Base-by-base conservation (phyloP, 2,329 filamentous ascomycete genomes). In the Metarhizium brunneum region DNA sequence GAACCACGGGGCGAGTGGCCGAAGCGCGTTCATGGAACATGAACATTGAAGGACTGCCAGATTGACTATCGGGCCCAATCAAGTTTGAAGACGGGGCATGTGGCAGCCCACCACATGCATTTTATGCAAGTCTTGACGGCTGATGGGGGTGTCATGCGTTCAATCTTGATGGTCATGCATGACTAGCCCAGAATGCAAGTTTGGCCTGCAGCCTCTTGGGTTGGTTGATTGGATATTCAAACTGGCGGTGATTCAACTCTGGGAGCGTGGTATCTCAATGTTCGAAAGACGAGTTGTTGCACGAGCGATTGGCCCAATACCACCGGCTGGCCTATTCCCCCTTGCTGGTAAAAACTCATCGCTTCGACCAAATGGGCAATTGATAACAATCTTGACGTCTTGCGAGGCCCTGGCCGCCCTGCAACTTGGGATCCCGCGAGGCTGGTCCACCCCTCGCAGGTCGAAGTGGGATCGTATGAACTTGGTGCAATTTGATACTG, bases 141-240 rank as follows among this genome's bases (percentile, higher is more conserved):
- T 54, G 47, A 54, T 50, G 35, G 35, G 52, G 51, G 57, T 60
- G 61, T 61, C 61, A 62, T 63, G 61, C 60, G 61, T 59, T 50
- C 54, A 52, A 52, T 50, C 38, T 49, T 43, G 54, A 57, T 52
- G 54, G 54, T 25, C 48, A 38, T 55, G 54, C 54, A 54, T 53
- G 47, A 25, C 42, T 56, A 55, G 49, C 47, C 25, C 30, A 42
- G 36, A 29, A 49, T 47, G 49, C 45, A 47, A 25, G 53, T 25
- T 30, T 50, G 36, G 35, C 47, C 18, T 54, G 42, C 54, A 55
- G 47, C 30, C 48, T 48, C 18, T 52, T 16, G 43, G 30, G 54
- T 51, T 45, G 36, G 53, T 5, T 52, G 40, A 25, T 25, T 29
- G 6, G 45, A 30, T 48, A 7, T 6, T 30, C 10, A 20, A 48